Base-by-base conservation (phyloP, 768 basidiomycete species). In the Rhizopogon vulgaris region DNA sequence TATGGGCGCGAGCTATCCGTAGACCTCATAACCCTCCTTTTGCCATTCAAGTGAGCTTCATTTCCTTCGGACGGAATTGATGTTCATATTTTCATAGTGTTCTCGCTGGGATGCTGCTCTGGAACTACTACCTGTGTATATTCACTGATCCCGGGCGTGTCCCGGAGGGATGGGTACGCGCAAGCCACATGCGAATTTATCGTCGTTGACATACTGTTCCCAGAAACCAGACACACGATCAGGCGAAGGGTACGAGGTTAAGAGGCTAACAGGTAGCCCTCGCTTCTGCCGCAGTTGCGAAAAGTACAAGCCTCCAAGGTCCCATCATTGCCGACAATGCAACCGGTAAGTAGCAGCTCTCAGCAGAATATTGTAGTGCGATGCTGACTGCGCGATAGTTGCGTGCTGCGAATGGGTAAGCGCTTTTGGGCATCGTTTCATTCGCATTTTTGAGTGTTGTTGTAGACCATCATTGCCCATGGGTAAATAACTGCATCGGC, bases 401-500 rank as follows among this genome's bases (percentile, higher is more conserved):
- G 89, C 68, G 78, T 95, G 34, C 79, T 96, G 50, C 84, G 90
- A 42, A 95, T 96, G 91, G 91, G 91, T 85, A 65, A 57, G 80
- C 32, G 28, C 4, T 14, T 36, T 49, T 17, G 22, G 30, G 37
- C 17, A 30, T 40, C 58, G 58, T 30, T 17, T 24, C 17, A 18
- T 24, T 7, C 41, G 6, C 8, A 34, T 49, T 22, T 22, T 50
- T 18, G 32, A 41, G 36, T 49, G 14, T 22, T 9, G 14, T 22
- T 10, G 17, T 54, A 91, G 90, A 93, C 65, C 90, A 93, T 61
- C 90, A 93, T 62, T 92, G 90, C 64, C 91, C 90, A 6, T 94
- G 90, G 92, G 82, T 93, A 30, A 86, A 92, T 66, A 97, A 94
- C 60, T 95, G 94, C 62, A 87, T 99, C 56, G 96, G 96, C 0